Conservation (phyloP, 257 asterid genomes). For the Fraxinus quadrangulata region DNA sequence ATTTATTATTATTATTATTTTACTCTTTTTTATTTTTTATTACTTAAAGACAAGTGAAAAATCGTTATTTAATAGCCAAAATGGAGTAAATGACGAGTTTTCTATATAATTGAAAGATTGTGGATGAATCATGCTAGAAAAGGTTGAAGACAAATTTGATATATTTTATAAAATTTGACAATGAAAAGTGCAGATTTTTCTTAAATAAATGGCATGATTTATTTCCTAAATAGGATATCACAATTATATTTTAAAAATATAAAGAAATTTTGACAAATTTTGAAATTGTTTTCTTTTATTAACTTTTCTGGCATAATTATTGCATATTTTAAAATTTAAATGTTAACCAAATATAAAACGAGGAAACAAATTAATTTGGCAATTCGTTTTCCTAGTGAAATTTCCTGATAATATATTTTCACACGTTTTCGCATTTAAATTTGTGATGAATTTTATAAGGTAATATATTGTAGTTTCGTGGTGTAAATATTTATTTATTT, state of each 20-base stretch:
- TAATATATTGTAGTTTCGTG: neutral
- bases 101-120: no score
- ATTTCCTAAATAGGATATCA: constrained; percentile 14
- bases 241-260: neutral
- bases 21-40: no score
- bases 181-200: no score
- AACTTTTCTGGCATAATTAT: neutral
- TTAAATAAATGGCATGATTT: constrained; percentile 5
- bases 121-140: no score
- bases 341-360: neutral
- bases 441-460: neutral
- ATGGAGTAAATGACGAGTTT: no score
- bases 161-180: neutral
- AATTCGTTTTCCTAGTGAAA: no score
- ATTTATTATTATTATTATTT: no score
- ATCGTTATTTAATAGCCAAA: no score
- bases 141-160: neutral
- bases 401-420: neutral
- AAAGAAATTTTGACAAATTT: neutral
- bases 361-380: no score
- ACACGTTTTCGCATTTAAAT: neutral
- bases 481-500: neutral
- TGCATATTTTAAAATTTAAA: neutral
- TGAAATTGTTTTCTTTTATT: neutral
- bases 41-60: no score